Base-by-base conservation (phyloP, 208 protist genomes). In the Tetramitus jugosus region DNA sequence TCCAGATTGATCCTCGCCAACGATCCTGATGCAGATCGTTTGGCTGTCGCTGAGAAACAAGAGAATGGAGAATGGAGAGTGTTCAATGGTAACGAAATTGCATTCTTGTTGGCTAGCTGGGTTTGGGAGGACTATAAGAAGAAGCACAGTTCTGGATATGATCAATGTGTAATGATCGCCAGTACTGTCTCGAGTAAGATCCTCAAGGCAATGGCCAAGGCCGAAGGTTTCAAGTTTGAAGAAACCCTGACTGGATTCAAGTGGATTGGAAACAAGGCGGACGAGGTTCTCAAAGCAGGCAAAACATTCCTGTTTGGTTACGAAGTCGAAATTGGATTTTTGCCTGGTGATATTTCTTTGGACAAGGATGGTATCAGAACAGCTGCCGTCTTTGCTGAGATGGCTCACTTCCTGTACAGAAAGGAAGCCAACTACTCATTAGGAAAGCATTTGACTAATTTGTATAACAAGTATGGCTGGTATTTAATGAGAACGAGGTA, bases 201-300 rank as follows among this genome's bases (percentile, higher is more conserved):
- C 72, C 84, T 99, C 1, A 74, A 82, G 42, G 86, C 91, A 26
- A 96, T 99, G 84, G 93, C 93, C 4, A 77, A 85, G 39, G 87
- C 85, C 43, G 94, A 98, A 80, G 95, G 94, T 0, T 88, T 95
- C 56, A 56, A 82, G 35, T 95, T 90, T 80, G 83, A 90, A 65
- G 94, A 98, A 74, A 97, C 93, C 10, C 86, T 99, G 56, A 99
- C 96, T 33, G 97, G 97, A 37, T 99, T 99, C 86, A 99, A 99
- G 84, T 99, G 94, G 91, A 93, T 99, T 78, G 97, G 94, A 78
- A 95, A 91, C 83, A 65, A 84, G 13, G 88, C 91, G 3, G 60
- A 89, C 20, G 81, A 88, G 39, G 62, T 91, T 29, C 80, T 84
- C 14, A 35, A 83, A 40, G 60, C 77, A 39, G 85, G 83, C 43